A percentile compares a stretch with the other conserved stretches of the same genome.
phyloP scores from a whole-genome alignment of 352 stramenopile genomes.

The Globisporangium spiculum region DNA sequence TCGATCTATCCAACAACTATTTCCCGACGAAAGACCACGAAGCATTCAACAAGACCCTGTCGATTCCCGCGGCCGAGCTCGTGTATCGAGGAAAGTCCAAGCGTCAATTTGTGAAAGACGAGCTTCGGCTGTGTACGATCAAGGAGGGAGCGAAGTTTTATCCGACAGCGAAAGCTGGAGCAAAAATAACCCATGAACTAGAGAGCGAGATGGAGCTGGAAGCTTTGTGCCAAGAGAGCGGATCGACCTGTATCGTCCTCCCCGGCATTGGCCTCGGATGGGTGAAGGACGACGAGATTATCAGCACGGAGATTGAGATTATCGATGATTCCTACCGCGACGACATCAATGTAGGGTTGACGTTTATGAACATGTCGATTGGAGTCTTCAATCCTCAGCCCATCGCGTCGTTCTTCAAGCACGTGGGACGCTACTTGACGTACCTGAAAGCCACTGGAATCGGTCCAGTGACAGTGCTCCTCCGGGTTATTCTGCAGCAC shows the following conservation, averaged over 20 bases:
- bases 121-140: background rate
- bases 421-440: background rate
- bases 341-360: background rate
- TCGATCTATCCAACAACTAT: background rate
- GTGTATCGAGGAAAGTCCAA: background rate
- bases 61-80: background rate
- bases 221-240: background rate
- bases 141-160: slow-evolving; percentile 1
- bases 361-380: background rate
- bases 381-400: background rate
- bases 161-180: background rate
- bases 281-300: background rate
- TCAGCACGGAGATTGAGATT: background rate
- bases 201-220: background rate
- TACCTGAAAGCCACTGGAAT: background rate
- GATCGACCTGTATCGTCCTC: background rate
- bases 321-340: background rate
- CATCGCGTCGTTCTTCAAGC: background rate
- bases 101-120: background rate
- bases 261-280: background rate
- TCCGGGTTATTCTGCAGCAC: too few species aligned
- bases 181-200: background rate
- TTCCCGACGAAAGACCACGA: background rate
- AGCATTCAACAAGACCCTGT: background rate
- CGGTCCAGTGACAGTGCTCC: too few species aligned